These are phyloP conservation scores for Symmetrospora coprosmae DNA, from an alignment of 768 basidiomycete species.

Conservation along the genomic window DNA sequence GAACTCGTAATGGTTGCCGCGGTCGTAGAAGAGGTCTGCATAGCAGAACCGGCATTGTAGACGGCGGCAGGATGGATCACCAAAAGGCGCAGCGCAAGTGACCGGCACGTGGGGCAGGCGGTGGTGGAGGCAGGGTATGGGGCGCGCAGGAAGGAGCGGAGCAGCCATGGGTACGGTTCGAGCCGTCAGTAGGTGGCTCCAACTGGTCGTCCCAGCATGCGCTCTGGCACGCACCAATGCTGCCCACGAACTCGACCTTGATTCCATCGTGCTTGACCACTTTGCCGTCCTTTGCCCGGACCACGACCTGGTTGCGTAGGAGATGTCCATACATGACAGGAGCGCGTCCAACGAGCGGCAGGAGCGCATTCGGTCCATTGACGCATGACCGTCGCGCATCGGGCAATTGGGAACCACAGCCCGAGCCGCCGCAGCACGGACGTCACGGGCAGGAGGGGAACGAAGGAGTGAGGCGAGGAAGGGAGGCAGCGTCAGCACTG, in stretches of 20 bases:
- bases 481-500: background rate
- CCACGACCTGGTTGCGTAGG: conserved; percentile 51
- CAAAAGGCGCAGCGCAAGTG: background rate
- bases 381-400: background rate
- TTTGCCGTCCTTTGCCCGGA: conserved; percentile 88
- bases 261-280: conserved; percentile 88
- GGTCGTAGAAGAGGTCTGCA: conserved; percentile 69
- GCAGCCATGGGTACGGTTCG: background rate
- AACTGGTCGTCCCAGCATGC: too few species aligned
- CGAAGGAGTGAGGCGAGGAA: background rate
- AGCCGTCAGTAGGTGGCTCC: background rate
- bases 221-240: conserved; percentile 77
- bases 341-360: too few species aligned
- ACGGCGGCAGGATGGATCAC: background rate
- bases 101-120: background rate
- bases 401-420: background rate
- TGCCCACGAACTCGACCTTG: conserved; percentile 92
- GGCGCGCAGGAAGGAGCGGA: background rate
- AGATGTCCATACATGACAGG: too few species aligned
- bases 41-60: background rate
- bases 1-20: conserved; percentile 96
- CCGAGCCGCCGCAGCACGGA: background rate
- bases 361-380: background rate
- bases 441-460: too few species aligned
- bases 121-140: background rate